A percentile compares a stretch with the other conserved stretches of the same genome.
Evolutionary conservation across 352 stramenopile genomes (phyloP).

Genomic region (Phytophthora cryptogea): DNA sequence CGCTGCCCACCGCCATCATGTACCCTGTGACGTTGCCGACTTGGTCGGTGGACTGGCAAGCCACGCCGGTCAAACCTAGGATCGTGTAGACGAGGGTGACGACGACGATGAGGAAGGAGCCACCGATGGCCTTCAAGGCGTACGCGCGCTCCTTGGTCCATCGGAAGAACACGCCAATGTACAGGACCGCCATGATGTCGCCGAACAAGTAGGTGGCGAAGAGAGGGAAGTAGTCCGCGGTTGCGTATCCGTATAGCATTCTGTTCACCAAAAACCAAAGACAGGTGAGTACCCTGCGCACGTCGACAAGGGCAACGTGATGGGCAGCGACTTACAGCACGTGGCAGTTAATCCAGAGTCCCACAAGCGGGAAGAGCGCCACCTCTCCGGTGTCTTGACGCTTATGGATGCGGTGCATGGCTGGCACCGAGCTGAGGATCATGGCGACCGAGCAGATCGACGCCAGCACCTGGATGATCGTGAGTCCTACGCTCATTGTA

Average conservation of each 20-base stretch:
- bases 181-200: slow-evolving; percentile 34
- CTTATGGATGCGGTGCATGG: slow-evolving; percentile 48
- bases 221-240: slow-evolving; percentile 37
- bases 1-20: slow-evolving; percentile 38
- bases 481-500: slow-evolving; percentile 31
- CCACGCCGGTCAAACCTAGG: slow-evolving; percentile 27
- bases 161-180: slow-evolving; percentile 37
- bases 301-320: slow-evolving; percentile 2
- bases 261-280: slow-evolving; percentile 17
- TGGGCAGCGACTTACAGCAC: slow-evolving; percentile 32
- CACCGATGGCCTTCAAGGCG: slow-evolving; percentile 23
- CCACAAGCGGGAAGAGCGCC: slow-evolving; percentile 42
- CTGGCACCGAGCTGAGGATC: slow-evolving; percentile 42
- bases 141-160: slow-evolving; percentile 31
- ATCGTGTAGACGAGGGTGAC: slow-evolving; percentile 25
- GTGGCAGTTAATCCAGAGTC: slow-evolving; percentile 44
- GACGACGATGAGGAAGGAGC: slow-evolving; percentile 20
- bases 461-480: slow-evolving; percentile 39
- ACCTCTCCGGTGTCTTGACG: slow-evolving; percentile 34
- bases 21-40: slow-evolving; percentile 36
- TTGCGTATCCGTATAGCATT: slow-evolving; percentile 42
- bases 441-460: slow-evolving; percentile 44
- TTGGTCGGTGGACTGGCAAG: slow-evolving; percentile 24
- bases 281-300: slow-evolving; percentile 9
- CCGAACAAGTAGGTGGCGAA: slow-evolving; percentile 37